Percentiles rank a stretch among this genome's conserved stretches.
Evolutionary conservation across 129 eudicot species (phyloP).

Genomic region (Calendula officinalis): DNA sequence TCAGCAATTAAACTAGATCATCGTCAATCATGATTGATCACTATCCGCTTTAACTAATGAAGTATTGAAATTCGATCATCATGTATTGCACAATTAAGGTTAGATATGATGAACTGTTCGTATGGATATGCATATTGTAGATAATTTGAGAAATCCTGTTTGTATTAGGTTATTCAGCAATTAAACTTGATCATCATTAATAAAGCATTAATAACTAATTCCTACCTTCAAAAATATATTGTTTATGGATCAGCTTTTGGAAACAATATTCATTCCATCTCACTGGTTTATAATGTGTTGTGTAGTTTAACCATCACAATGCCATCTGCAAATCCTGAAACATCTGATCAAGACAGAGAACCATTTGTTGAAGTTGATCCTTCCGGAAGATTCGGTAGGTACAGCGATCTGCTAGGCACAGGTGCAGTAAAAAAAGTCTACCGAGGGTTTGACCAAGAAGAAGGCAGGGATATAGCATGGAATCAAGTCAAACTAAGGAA

Average conservation of each 20-base stretch:
- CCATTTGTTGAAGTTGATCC: slow-evolving; percentile 80
- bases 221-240: not conserved
- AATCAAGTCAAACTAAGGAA: slow-evolving; percentile 57
- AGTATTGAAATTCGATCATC: too few relatives aligned
- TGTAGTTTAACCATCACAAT: too few relatives aligned
- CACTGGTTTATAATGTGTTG: too few relatives aligned
- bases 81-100: too few relatives aligned
- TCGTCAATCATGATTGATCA: too few relatives aligned
- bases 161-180: not conserved
- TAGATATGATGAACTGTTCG: too few relatives aligned
- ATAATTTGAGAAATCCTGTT: not conserved
- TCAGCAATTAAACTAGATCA: too few relatives aligned
- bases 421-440: slow-evolving; percentile 92
- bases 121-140: not conserved
- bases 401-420: slow-evolving; percentile 58
- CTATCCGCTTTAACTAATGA: too few relatives aligned
- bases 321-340: slow-evolving; percentile 44
- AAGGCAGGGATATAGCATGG: slow-evolving; percentile 82
- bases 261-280: too few relatives aligned
- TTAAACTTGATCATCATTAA: not conserved
- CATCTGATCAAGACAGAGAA: slow-evolving; percentile 58
- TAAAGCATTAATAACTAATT: not conserved
- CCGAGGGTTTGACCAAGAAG: slow-evolving; percentile 64
- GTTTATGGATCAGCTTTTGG: too few relatives aligned
- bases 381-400: slow-evolving; percentile 72